These are phyloP conservation scores for Trichoderma reesei DNA, from an alignment of 495 filamentous ascomycete genomes.

Conservation along the genomic window DNA sequence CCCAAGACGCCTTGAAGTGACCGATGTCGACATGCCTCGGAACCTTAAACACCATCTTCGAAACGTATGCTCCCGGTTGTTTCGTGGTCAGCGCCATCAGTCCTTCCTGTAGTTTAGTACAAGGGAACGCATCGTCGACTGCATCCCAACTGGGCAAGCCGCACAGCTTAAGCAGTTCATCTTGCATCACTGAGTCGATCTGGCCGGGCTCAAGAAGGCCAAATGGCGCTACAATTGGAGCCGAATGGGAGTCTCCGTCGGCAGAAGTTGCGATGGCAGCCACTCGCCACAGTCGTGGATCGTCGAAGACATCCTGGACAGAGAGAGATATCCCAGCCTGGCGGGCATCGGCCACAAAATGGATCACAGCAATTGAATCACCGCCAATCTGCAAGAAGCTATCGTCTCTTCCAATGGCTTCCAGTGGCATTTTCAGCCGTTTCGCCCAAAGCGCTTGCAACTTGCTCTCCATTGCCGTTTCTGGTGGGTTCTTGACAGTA, in stretches of 20 bases:
- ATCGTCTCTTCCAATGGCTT: constrained; percentile 32
- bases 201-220: background rate
- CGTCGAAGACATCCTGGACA: constrained; percentile 27
- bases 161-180: background rate
- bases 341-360: background rate
- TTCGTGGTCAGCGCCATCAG: background rate
- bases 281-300: constrained; percentile 25
- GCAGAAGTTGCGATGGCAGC: background rate
- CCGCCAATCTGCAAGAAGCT: constrained; percentile 39
- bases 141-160: background rate
- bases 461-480: background rate
- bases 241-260: background rate
- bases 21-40: background rate
- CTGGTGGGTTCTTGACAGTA: background rate
- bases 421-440: background rate
- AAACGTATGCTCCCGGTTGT: background rate
- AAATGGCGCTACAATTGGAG: background rate
- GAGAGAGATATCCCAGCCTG: background rate
- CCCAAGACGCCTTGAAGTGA: constrained; percentile 8
- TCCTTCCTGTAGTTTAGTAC: constrained; percentile 49
- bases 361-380: constrained; percentile 1
- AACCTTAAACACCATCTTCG: background rate
- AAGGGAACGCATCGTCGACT: constrained; percentile 49
- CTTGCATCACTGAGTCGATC: background rate
- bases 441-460: constrained; percentile 3